Evolutionary conservation across 2,329 filamentous ascomycete genomes (phyloP).

Genomic region (Fusarium buharicum): DNA sequence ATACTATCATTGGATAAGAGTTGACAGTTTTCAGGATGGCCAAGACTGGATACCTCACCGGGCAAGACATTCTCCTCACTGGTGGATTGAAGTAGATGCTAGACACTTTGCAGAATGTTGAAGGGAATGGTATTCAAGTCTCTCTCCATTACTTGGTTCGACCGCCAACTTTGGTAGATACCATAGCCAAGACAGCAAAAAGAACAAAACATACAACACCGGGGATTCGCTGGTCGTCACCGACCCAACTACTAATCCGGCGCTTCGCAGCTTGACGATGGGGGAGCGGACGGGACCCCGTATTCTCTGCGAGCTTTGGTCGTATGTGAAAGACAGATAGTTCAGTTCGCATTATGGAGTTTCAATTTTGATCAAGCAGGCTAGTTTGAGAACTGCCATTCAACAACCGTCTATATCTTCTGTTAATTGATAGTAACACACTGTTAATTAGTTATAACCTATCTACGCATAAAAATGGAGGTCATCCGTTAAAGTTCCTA

Average conservation of each 20-base stretch:
- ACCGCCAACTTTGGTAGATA: too few relatives aligned
- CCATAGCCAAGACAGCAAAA: background rate
- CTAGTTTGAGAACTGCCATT: too few relatives aligned
- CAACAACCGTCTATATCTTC: too few relatives aligned
- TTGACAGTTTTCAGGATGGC: constrained; percentile 18
- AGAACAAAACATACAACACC: constrained; percentile 18
- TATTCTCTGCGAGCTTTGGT: constrained; percentile 25
- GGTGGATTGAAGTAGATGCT: constrained; percentile 24
- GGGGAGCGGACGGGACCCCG: constrained; percentile 23
- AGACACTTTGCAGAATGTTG: too few relatives aligned
- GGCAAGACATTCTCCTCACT: constrained; percentile 24
- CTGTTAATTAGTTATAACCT: too few relatives aligned
- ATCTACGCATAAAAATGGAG: too few relatives aligned
- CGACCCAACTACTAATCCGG: constrained; percentile 18
- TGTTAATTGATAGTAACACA: too few relatives aligned
- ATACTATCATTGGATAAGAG: fast-evolving
- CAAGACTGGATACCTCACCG: constrained; percentile 31
- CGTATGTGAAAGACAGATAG: background rate
- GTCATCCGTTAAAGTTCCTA: background rate
- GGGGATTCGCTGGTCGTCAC: constrained; percentile 21
- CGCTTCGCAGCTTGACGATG: constrained; percentile 17
- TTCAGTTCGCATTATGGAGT: background rate
- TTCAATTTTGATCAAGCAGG: too few relatives aligned
- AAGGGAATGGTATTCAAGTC: too few relatives aligned
- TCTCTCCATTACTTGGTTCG: too few relatives aligned